Conservation (phyloP, 2,329 filamentous ascomycete species). For the Elsinoe arachidis region DNA sequence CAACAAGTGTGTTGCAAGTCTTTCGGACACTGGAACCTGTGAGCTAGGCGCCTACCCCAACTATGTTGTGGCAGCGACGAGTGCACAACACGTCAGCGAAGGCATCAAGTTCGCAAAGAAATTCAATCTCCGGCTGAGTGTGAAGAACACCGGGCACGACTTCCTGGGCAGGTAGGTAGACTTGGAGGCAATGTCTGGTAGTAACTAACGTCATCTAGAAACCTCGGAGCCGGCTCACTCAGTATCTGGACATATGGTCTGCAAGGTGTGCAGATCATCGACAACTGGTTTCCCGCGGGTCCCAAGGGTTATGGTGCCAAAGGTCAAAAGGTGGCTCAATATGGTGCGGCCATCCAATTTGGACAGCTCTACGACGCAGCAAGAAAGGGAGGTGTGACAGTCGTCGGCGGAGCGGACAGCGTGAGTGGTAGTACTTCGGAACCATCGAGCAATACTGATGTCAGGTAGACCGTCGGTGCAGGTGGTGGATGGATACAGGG, state of each 20-base stretch:
- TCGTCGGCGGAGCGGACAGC: constrained; percentile 13
- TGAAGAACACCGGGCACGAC: constrained; percentile 23
- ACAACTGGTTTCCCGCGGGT: constrained; percentile 6
- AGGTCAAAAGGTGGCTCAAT: not conserved
- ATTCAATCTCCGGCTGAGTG: constrained; percentile 17
- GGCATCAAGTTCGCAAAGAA: constrained; percentile 19
- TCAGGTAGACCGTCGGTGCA: constrained; percentile 18
- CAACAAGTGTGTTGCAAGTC: constrained; percentile 5
- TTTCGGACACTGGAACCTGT: constrained; percentile 12
- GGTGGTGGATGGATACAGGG: constrained; percentile 21
- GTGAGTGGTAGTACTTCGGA: not conserved
- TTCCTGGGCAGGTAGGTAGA: constrained; percentile 16
- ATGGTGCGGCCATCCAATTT: constrained; percentile 1
- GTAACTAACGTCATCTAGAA: not conserved
- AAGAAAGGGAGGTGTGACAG: constrained; percentile 4
- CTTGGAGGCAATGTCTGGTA: not conserved
- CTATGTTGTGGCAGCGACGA: constrained; percentile 17
- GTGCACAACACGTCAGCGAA: constrained; percentile 15
- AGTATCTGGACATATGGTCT: constrained; percentile 21
- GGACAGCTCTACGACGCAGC: constrained; percentile 7
- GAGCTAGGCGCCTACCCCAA: constrained; percentile 17
- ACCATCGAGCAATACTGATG: not conserved
- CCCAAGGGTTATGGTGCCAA: not conserved
- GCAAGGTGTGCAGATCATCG: constrained; percentile 14
- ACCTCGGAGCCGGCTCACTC: constrained; percentile 16